A percentile compares a stretch with the other conserved stretches of the same genome.
phyloP scores from a whole-genome alignment of 208 protist species.

The Tritrichomonas musculus region DNA sequence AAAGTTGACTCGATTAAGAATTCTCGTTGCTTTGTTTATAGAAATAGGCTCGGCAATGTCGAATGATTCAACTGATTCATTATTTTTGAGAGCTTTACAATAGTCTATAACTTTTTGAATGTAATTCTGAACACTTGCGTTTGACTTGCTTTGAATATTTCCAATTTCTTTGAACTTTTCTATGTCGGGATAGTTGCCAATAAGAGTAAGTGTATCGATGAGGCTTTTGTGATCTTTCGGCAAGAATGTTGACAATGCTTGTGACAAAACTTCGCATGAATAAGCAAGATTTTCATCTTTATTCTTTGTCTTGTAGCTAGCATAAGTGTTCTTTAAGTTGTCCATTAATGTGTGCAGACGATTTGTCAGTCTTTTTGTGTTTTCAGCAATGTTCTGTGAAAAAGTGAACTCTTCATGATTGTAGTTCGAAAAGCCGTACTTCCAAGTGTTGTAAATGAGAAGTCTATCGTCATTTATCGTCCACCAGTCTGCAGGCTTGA shows the following conservation, averaged over 20 bases:
- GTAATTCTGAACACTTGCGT: background rate
- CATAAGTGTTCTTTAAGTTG: background rate
- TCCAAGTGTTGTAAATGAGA: background rate
- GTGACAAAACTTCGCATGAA: background rate
- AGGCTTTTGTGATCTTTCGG: background rate
- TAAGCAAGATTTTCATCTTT: background rate
- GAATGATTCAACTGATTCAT: background rate
- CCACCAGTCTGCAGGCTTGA: background rate
- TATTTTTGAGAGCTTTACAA: background rate
- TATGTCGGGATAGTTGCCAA: background rate
- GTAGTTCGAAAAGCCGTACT: background rate
- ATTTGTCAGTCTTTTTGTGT: background rate
- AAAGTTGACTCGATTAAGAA: background rate
- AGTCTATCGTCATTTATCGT: background rate
- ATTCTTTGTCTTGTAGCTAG: no score
- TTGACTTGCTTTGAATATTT: background rate
- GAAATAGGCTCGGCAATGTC: background rate
- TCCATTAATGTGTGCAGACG: background rate
- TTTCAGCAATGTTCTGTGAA: background rate
- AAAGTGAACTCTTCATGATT: background rate
- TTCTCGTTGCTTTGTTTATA: background rate
- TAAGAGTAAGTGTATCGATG: background rate
- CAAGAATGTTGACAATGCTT: background rate
- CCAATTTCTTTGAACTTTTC: background rate
- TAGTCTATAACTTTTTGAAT: background rate